Evolutionary conservation across 225 moss, liverwort and hornwort species (phyloP), one percentile per base, ranked within the genome.

Genomic region (Thuidium tamariscinum): DNA sequence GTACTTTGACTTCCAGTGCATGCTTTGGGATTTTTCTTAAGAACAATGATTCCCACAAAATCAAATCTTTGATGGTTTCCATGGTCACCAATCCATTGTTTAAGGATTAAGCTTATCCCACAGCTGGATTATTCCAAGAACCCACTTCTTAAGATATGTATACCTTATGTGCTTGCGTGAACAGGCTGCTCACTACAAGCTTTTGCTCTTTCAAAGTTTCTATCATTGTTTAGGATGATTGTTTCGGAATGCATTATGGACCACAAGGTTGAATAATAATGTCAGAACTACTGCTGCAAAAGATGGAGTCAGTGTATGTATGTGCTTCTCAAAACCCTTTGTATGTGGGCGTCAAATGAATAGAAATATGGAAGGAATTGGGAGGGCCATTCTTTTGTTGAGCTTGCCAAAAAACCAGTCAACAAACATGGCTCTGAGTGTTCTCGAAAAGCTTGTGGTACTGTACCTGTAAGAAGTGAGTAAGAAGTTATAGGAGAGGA

Each of bases 101-200:
- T n/a, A n/a, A n/a, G n/a, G n/a, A n/a, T n/a, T 44, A 6, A 44
- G 7, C 6, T 44, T 44, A 44, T 44, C 44, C 44, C 44, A 6
- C 44, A 44, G 44, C 21, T 3, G 5, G 7, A 19, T 48, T 32
- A 19, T 73, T 73, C 12, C 11, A 4, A 7, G 21, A 51, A 13
- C 34, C 21, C 13, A 2, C 8, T 51, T 74, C 1, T 2, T 52
- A 11, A 11, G 9, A 13, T 19, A 12, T 9, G 16, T 4, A 10
- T 10, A 46, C 1, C 6, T 0, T 36, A 65, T 15, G 44, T 3
- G 1, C 8, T 2, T 2, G 5, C 71, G 9, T 0, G 2, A 11
- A 11, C 39, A 77, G 27, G 26, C 39, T 77, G 56, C 77, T 77
- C 27, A 12, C 5, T 3, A 57, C 5, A 77, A 27, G 39, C 56